Percentiles rank a stretch among this genome's conserved stretches.
These are phyloP conservation scores for Zasmidium citrigriseum DNA, from an alignment of 2,329 filamentous ascomycete species.

Conservation along the genomic window DNA sequence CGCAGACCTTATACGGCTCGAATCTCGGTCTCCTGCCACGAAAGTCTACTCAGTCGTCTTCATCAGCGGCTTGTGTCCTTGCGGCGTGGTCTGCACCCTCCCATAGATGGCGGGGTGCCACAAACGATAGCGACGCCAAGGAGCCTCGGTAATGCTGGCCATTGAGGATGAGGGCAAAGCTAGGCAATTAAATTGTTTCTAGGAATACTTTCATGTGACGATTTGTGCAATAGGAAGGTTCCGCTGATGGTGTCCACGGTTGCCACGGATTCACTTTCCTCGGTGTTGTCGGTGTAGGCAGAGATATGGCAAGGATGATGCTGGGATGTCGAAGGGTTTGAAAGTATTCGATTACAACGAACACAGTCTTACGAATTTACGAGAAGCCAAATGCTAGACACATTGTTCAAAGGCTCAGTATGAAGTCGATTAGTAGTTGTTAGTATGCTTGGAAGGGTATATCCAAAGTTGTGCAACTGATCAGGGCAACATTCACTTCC, in stretches of 20 bases:
- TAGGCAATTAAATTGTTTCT: neutral
- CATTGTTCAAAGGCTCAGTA: no score
- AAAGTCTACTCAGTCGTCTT: neutral
- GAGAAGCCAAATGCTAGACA: no score
- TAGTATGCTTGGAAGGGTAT: no score
- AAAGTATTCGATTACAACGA: no score
- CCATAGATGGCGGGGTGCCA: neutral
- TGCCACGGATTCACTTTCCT: neutral
- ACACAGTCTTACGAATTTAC: no score
- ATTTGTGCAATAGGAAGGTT: neutral
- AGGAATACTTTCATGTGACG: neutral
- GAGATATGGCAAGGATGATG: neutral
- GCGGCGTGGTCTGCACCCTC: neutral
- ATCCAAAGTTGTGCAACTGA: no score
- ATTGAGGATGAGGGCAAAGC: neutral
- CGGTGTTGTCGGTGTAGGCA: neutral
- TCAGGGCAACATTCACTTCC: neutral
- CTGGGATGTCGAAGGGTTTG: neutral
- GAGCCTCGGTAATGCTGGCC: neutral
- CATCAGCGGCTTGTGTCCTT: neutral
- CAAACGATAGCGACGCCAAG: neutral
- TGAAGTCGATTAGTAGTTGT: no score
- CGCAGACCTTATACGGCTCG: neutral
- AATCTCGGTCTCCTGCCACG: neutral
- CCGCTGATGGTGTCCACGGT: neutral